These are phyloP conservation scores for Tricholomella constricta DNA, from an alignment of 768 basidiomycete genomes.

Conservation along the genomic window DNA sequence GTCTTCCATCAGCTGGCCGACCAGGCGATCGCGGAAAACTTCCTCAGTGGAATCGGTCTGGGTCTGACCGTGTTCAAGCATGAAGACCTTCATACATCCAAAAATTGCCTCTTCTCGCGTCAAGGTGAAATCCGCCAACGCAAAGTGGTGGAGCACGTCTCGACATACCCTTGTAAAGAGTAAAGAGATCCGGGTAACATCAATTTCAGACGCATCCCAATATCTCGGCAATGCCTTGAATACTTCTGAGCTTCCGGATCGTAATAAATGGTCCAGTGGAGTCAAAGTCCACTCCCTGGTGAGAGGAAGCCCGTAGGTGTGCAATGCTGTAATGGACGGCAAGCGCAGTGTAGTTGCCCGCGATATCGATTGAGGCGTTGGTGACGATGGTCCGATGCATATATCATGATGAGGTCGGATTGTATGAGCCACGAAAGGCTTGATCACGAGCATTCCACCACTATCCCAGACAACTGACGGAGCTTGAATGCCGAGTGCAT, in stretches of 20 bases:
- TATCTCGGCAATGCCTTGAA: conserved; percentile 65
- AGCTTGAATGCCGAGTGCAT: conserved; percentile 34
- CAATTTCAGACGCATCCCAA: conserved; percentile 82
- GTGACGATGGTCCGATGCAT: conserved; percentile 51
- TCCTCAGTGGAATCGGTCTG: conserved; percentile 55
- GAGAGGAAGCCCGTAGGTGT: conserved; percentile 47
- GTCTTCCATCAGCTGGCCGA: conserved; percentile 58
- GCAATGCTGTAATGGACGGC: conserved; percentile 28
- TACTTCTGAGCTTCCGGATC: conserved; percentile 69
- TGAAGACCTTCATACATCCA: conserved; percentile 90
- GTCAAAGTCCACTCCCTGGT: conserved; percentile 65
- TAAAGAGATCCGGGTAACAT: conserved; percentile 71
- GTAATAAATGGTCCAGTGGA: conserved; percentile 77
- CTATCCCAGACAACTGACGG: conserved; percentile 50
- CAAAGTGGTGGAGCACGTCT: conserved; percentile 44
- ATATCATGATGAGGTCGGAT: conserved; percentile 43
- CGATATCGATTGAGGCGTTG: conserved; percentile 57
- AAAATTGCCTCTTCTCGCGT: conserved; percentile 64
- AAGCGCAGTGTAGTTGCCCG: conserved; percentile 57
- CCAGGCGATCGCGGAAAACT: conserved; percentile 77
- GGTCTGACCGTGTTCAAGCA: conserved; percentile 87
- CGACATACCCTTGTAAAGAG: conserved; percentile 56
- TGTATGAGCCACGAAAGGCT: conserved; percentile 60
- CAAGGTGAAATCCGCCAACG: conserved; percentile 43
- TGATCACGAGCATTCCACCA: conserved; percentile 50